Conservation (phyloP, 768 basidiomycete genomes). For the Dendrothele bispora region DNA sequence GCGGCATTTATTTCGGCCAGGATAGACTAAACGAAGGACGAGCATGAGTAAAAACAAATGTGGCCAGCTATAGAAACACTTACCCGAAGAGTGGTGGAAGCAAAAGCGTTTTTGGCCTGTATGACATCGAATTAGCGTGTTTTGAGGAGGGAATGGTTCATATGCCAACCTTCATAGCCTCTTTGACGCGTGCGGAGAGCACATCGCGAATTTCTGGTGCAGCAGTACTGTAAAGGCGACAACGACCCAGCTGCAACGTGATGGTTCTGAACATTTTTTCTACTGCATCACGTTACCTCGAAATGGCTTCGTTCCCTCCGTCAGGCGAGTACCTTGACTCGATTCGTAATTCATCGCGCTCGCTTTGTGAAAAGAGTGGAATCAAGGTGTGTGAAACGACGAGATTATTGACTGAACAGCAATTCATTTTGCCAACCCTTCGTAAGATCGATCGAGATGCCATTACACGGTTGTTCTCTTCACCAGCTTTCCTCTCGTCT, state of each 20-base stretch:
- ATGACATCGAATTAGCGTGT: constrained; percentile 2
- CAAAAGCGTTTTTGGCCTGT: constrained; percentile 55
- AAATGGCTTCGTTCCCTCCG: constrained; percentile 37
- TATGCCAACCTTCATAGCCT: constrained; percentile 63
- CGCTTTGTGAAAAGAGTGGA: constrained; percentile 44
- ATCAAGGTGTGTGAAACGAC: too few species aligned
- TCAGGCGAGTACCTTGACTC: constrained; percentile 48
- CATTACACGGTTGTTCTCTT: constrained; percentile 62
- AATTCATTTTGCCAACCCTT: neutral
- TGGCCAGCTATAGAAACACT: constrained; percentile 27
- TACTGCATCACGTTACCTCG: too few species aligned
- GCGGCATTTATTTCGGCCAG: constrained; percentile 68
- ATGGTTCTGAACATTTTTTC: neutral
- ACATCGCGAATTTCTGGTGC: constrained; percentile 52
- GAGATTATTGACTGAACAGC: too few species aligned
- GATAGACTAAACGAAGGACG: constrained; percentile 45
- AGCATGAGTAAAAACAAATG: neutral
- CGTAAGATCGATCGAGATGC: constrained; percentile 55
- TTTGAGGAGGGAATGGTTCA: neutral
- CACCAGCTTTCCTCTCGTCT: constrained; percentile 60
- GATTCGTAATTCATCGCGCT: constrained; percentile 52
- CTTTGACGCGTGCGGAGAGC: constrained; percentile 55
- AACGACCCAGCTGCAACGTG: neutral
- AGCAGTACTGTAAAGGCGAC: constrained; percentile 5
- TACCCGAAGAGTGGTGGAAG: constrained; percentile 61